A percentile compares a stretch with the other conserved stretches of the same genome.
Conservation (phyloP, 352 stramenopile genomes). For the Phytopythium delawarense region DNA sequence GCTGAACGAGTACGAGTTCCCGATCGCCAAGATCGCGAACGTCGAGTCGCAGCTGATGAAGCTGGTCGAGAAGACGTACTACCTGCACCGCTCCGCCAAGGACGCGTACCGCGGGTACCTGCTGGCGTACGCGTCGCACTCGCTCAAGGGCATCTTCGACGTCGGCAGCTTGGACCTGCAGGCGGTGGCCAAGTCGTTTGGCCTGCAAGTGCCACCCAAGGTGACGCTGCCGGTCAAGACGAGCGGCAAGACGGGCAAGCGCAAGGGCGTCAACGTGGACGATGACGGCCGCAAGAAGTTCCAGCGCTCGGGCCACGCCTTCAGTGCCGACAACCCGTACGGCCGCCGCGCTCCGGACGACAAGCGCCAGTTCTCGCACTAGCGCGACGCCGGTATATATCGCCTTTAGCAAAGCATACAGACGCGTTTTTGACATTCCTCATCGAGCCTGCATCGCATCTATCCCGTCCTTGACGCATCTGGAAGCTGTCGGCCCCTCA, state of each 20-base stretch:
- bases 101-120: constrained; percentile 98
- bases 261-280: constrained; percentile 58
- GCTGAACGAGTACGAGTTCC: constrained; percentile 99
- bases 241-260: constrained; percentile 71
- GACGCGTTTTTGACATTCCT: neutral
- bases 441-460: too few species aligned
- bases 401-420: constrained; percentile 1
- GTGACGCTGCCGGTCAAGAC: constrained; percentile 94
- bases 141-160: constrained; percentile 98
- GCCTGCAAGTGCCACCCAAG: constrained; percentile 95
- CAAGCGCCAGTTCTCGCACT: constrained; percentile 93
- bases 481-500: too few species aligned
- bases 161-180: constrained; percentile 96
- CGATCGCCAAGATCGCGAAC: constrained; percentile 96
- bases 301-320: constrained; percentile 90
- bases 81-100: constrained; percentile 96
- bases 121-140: constrained; percentile 97
- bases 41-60: constrained; percentile 97
- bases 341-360: constrained; percentile 87
- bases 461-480: too few species aligned
- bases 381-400: constrained; percentile 11
- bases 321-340: constrained; percentile 98
- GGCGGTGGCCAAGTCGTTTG: constrained; percentile 96
- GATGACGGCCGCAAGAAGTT: constrained; percentile 55
- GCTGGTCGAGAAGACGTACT: constrained; percentile 99